Percentiles rank a stretch among this genome's conserved stretches.
Conservation (phyloP, 2,329 filamentous ascomycete genomes). For the Cordyceps pruinosa region DNA sequence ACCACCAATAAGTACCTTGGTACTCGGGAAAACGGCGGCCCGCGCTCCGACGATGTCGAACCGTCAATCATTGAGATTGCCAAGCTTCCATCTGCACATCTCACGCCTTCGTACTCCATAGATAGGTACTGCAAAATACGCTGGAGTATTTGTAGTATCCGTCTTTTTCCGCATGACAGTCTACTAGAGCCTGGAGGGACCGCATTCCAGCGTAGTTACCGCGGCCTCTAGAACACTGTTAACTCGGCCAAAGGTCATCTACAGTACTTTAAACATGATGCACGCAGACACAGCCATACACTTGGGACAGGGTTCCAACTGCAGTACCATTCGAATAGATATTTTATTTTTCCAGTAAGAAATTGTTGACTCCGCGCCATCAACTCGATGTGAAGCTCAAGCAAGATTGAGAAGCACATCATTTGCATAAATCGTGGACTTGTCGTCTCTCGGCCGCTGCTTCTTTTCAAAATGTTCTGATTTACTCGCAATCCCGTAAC, state of each 20-base stretch:
- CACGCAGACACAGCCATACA: too few species aligned
- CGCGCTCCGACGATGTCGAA: background rate
- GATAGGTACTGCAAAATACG: too few species aligned
- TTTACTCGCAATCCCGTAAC: background rate
- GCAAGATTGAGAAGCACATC: background rate
- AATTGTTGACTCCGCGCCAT: background rate
- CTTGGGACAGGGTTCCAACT: background rate
- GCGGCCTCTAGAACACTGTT: too few species aligned
- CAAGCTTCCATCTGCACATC: background rate
- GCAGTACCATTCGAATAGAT: background rate
- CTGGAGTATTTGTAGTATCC: too few species aligned
- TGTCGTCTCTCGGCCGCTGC: background rate
- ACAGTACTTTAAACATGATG: too few species aligned
- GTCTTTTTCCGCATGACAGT: too few species aligned
- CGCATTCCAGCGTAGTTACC: too few species aligned
- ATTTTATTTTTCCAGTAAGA: background rate
- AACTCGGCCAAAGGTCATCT: too few species aligned
- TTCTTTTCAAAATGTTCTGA: background rate
- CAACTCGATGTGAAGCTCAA: background rate
- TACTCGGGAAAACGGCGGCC: conserved; percentile 11
- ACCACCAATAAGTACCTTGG: background rate
- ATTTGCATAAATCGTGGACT: background rate
- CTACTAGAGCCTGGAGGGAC: too few species aligned
- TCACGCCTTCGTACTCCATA: too few species aligned
- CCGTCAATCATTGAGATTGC: background rate